phyloP scores from a whole-genome alignment of 257 asterid species.

The Coffea eugenioides region DNA sequence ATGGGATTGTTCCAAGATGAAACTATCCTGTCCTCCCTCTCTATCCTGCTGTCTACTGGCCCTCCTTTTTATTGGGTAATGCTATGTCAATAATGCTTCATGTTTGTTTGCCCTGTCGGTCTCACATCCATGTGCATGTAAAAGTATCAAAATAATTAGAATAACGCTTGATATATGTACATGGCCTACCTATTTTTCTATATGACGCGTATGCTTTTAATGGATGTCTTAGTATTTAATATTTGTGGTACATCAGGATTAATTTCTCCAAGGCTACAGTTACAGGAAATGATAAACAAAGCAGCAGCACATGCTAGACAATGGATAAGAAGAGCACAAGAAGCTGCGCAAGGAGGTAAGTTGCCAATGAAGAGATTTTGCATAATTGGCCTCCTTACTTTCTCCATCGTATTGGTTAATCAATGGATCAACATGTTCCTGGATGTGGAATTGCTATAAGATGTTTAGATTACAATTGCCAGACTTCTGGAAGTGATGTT shows the following conservation, averaged over 20 bases:
- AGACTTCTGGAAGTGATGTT: not conserved
- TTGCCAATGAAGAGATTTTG: not conserved
- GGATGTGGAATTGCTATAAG: not conserved
- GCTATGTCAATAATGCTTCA: not conserved
- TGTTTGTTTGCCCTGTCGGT: not conserved
- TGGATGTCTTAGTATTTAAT: not conserved
- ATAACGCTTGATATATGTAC: not conserved
- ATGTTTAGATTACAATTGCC: not conserved
- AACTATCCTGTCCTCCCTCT: not conserved
- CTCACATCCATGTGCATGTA: not conserved
- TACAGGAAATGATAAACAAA: constrained; percentile 59
- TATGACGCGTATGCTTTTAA: not conserved
- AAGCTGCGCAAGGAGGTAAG: constrained; percentile 80
- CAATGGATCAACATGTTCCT: not conserved
- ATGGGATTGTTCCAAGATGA: not conserved
- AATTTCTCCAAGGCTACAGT: constrained; percentile 41
- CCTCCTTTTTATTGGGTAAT: not conserved
- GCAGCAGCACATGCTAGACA: constrained; percentile 69
- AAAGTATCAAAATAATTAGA: not conserved
- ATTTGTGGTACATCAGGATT: constrained; percentile 10
- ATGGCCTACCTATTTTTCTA: not conserved
- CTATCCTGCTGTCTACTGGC: not conserved
- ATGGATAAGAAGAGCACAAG: constrained; percentile 81
- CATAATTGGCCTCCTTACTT: not conserved
- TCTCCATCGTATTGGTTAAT: not conserved